Conservation (phyloP, 768 basidiomycete species). For the Termitomyces bulborhizus region DNA sequence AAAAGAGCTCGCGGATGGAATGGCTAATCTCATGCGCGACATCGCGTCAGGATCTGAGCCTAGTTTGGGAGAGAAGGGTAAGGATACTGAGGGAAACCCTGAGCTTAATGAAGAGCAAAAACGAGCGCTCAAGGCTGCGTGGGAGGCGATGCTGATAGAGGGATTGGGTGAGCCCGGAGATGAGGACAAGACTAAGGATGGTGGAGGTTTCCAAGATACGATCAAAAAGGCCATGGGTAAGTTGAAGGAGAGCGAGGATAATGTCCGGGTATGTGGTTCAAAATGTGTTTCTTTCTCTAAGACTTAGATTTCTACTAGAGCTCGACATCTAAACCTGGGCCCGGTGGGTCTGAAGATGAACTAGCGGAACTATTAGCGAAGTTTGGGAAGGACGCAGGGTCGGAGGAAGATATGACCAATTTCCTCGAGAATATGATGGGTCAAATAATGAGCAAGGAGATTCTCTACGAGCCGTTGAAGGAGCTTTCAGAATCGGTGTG, state of each 20-base stretch:
- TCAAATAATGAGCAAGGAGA: constrained; percentile 73
- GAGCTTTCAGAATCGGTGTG: constrained; percentile 68
- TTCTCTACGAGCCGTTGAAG: constrained; percentile 83
- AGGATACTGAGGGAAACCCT: neutral
- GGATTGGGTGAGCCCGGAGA: neutral
- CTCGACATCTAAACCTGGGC: constrained; percentile 11
- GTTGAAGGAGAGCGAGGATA: constrained; percentile 59
- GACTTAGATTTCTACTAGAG: neutral
- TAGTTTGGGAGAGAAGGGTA: neutral
- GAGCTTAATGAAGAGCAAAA: neutral
- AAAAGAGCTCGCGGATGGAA: constrained; percentile 2
- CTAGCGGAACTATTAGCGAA: constrained; percentile 52
- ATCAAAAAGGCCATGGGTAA: constrained; percentile 72
- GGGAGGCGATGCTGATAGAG: constrained; percentile 2
- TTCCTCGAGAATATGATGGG: constrained; percentile 80
- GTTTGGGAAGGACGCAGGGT: constrained; percentile 25
- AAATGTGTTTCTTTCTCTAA: neutral
- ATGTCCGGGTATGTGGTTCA: constrained; percentile 35
- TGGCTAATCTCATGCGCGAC: constrained; percentile 3
- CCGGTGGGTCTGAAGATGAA: constrained; percentile 24
- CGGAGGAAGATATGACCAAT: constrained; percentile 50
- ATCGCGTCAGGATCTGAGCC: neutral
- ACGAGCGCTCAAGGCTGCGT: neutral
- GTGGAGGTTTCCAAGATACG: constrained; percentile 50
- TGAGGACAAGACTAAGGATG: neutral